These are phyloP conservation scores for Yamadazyma dushanensis DNA, from an alignment of 1,139 yeast genomes.

Conservation along the genomic window DNA sequence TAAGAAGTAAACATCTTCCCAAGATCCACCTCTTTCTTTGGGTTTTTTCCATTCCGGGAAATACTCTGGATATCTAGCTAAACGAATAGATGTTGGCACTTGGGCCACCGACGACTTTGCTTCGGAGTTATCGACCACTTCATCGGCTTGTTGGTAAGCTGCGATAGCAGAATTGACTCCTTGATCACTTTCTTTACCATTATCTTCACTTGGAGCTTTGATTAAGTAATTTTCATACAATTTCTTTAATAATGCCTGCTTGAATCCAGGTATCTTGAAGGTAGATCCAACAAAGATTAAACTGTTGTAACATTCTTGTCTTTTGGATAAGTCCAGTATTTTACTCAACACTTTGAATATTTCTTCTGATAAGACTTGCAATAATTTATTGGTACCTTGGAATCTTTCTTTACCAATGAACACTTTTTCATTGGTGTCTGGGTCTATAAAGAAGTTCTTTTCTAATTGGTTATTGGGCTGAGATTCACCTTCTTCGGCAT, in stretches of 20 bases:
- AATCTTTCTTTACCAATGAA: constrained; percentile 86
- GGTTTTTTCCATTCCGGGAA: constrained; percentile 94
- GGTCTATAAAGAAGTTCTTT: constrained; percentile 64
- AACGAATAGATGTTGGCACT: constrained; percentile 72
- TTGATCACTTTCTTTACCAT: constrained; percentile 24
- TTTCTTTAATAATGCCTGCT: constrained; percentile 63
- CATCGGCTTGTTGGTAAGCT: constrained; percentile 46
- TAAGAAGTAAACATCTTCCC: constrained; percentile 72
- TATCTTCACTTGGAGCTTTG: constrained; percentile 32
- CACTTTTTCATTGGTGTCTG: constrained; percentile 49
- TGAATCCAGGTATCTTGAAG: constrained; percentile 70
- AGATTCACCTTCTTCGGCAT: constrained; percentile 29
- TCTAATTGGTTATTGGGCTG: constrained; percentile 61
- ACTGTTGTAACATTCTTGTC: constrained; percentile 88
- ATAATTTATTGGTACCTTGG: constrained; percentile 65
- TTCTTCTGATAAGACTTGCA: constrained; percentile 53
- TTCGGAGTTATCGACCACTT: constrained; percentile 28
- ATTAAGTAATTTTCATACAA: constrained; percentile 61
- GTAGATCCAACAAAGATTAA: constrained; percentile 79
- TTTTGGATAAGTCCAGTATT: constrained; percentile 66
- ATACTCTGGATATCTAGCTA: constrained; percentile 81
- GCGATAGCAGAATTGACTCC: constrained; percentile 44
- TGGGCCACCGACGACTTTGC: constrained; percentile 44
- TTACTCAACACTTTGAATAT: constrained; percentile 54
- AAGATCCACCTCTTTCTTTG: constrained; percentile 54